Evolutionary conservation across 805 yeast species (phyloP), one percentile per base, ranked within the genome.

Genomic region (Kluyveromyces aestuarii): DNA sequence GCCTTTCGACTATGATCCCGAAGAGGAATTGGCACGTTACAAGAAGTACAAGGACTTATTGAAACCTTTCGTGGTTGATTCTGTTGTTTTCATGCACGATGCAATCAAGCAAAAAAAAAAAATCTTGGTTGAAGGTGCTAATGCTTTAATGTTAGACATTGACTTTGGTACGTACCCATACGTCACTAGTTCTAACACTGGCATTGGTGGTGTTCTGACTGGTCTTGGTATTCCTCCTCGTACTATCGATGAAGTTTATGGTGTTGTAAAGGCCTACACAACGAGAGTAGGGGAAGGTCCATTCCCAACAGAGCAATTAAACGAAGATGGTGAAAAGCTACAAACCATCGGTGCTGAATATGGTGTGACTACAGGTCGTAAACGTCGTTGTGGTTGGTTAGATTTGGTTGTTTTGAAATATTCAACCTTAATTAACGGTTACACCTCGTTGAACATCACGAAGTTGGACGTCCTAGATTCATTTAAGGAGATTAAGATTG

Each of bases 271-370:
- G 75, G 98, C 98, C 40, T 93, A 93, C 72, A 93, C 99, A 42
- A 93, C 99, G 37, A 82, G 99, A 71, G 99, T 93, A 48, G 99
- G 99, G 61, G 98, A 90, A 66, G 99, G 99, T 55, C 99, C 99
- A 33, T 93, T 93, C 85, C 97, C 99, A 53, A 84, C 98, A 49
- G 99, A 93, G 72, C 98, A 90, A 68, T 77, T 90, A 65, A 89
- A 91, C 68, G 81, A 72, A 37, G 80, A 73, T 44, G 99, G 99
- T 63, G 95, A 86, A 61, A 79, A 80, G 56, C 75, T 93, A 64
- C 99, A 93, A 69, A 71, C 75, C 41, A 87, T 93, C 54, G 99
- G 99, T 62, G 96, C 90, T 50, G 99, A 93, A 72, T 87, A 66
- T 62, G 99, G 99, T 71, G 99, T 93, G 58, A 93, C 99, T 55